Percentiles rank a stretch among this genome's conserved stretches.
Conservation (phyloP, 2,329 filamentous ascomycete species). For the Fonsecaea multimorphosa region DNA sequence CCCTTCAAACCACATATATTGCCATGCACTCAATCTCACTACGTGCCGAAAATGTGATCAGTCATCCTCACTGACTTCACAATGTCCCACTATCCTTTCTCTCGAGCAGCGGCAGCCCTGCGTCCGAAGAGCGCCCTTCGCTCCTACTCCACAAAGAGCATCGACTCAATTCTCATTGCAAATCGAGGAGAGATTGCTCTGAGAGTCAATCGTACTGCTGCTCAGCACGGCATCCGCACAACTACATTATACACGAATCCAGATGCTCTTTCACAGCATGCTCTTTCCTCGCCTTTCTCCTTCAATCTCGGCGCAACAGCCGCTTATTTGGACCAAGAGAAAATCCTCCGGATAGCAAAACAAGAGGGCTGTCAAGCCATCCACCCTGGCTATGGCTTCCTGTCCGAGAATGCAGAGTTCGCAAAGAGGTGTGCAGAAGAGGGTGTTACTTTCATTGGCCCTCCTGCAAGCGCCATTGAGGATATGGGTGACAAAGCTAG, state of each 20-base stretch:
- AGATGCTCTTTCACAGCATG: constrained; percentile 86
- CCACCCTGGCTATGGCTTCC: constrained; percentile 93
- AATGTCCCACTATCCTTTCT: constrained; percentile 26
- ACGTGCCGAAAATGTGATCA: constrained; percentile 7
- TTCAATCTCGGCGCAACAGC: constrained; percentile 82
- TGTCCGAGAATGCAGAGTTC: constrained; percentile 84
- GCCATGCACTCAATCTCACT: background rate
- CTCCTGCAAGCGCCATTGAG: constrained; percentile 76
- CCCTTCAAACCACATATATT: background rate
- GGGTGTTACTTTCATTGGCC: constrained; percentile 92
- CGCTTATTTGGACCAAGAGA: constrained; percentile 90
- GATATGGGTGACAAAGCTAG: constrained; percentile 91
- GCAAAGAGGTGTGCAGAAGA: constrained; percentile 86
- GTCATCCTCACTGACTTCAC: background rate
- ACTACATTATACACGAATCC: constrained; percentile 96
- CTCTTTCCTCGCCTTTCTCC: constrained; percentile 79
- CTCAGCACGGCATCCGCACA: constrained; percentile 85
- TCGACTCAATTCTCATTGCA: constrained; percentile 70
- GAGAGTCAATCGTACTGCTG: constrained; percentile 86
- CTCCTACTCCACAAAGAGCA: constrained; percentile 24
- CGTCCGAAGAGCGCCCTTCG: constrained; percentile 19
- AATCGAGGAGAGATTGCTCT: constrained; percentile 97
- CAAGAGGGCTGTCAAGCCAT: constrained; percentile 85
- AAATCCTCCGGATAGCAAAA: constrained; percentile 88
- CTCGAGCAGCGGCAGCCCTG: constrained; percentile 24